Evolutionary conservation across 1,284 basidiomycete species (phyloP), one percentile per base, ranked within the genome.

Genomic region (Tylopilus sp.): DNA sequence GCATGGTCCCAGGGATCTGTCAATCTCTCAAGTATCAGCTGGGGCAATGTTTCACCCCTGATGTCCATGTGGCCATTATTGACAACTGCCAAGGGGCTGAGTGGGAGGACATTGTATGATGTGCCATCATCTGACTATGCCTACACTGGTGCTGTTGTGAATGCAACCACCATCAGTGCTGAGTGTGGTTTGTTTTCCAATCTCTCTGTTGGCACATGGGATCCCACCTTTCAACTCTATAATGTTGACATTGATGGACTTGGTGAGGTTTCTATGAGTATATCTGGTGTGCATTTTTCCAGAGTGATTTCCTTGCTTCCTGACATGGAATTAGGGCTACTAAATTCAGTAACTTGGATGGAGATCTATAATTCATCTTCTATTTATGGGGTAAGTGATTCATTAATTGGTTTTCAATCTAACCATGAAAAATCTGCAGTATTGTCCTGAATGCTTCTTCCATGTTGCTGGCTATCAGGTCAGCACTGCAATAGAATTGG

Each of bases 91-190:
- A 52, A 49, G 4, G 58, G 58, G 3, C 13, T 63, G 15, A 11
- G 7, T 34, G 46, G 48, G 0, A 58, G 16, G 4, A 42, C 30
- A 5, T 4, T 62, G 6, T 59, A 52, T 49, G 60, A 59, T 26
- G 38, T 51, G 0, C 46, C 56, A 29, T 26, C 12, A 1, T 1
- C 48, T 4, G 21, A 18, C 6, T 11, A 25, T 18, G 6, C 12
- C 5, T 51, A 55, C 8, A 44, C 23, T 16, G 41, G 19, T 0
- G 58, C 59, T 4, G 0, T 26, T 19, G 49, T 59, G 6, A 47
- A 59, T 29, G 44, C 38, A 12, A 49, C 55, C 12, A 48, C 36
- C 2, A 45, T 63, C 2, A 41, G 1, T 38, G 38, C 48, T 11
- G 5, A 54, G 2, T 58, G 56, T 43, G 55, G 56, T 41, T 28